Base-by-base conservation (phyloP, 345 rosid genomes). In the Adansonia digitata region DNA sequence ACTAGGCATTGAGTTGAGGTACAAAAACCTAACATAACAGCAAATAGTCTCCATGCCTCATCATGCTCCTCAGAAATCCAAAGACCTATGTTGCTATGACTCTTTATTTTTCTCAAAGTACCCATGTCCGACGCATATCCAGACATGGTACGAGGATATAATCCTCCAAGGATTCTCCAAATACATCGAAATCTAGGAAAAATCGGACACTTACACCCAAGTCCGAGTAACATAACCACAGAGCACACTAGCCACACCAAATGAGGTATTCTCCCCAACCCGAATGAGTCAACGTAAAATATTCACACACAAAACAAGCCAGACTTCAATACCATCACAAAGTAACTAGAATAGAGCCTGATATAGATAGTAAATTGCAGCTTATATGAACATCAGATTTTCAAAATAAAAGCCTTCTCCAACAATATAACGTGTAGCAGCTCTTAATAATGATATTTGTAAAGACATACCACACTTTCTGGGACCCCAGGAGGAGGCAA, bases 401-500 rank as follows among this genome's bases (percentile, higher is more conserved):
- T 67, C 53, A 45, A 43, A 13, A 22, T 45, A 51, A 35, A 29
- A 39, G 7, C 29, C 10, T 42, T 46, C 5, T 66, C 17, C 34
- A 8, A 26, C 34, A 8, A 26, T 39, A 12, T 37, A 66, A n/a
- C 70, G 18, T 34, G 24, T 49, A 7, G 34, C 62, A 22, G 12
- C 7, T 70, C 24, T 22, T 55, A 12, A 13, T 34, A 35, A 4
- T 22, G 26, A 63, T 1, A 24, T 12, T 40, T 29, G 48, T 37
- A 12, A 11, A 72, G 13, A 79, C 97, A 48, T 91, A 94, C 98
- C 95, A 94, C 97, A 83, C 97, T 92, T 85, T 94, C 97, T 9
- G 98, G 94, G 75, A 85, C 98, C 75, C 97, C 95, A 5, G 79
- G 94, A 77, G 98, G 98, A 26, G 98, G 97, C 86, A 91, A 72